Base-by-base conservation (phyloP, 1,284 basidiomycete species). In the Leccinum variabile region DNA sequence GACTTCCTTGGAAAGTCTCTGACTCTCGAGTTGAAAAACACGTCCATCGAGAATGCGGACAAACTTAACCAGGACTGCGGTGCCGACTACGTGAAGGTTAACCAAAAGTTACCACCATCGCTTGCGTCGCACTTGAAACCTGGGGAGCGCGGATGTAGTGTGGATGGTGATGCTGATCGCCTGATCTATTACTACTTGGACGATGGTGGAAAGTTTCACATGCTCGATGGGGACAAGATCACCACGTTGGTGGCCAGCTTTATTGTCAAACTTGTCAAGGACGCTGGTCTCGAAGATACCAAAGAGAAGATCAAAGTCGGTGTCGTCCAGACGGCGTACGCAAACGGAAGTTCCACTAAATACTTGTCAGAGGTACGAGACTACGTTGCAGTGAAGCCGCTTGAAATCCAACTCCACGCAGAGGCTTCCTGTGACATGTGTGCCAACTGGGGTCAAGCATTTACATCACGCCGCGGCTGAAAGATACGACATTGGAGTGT, bases 161-260 rank as follows among this genome's bases (percentile, higher is more conserved):
- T 97, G 60, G 97, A 99, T 70, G 97, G 97, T 50, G 97, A 99
- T 76, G 97, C 97, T 1, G 97, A 99, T 79, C 89, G 97, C 37
- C 82, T 99, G 70, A 95, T 99, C 68, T 98, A 95, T 75, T 99
- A 91, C 79, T 98, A 97, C 74, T 78, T 91, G 63, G 90, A 95
- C 70, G 86, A 90, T 62, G 82, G 83, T 56, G 81, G 84, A 58
- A 81, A 85, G 61, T 99, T 99, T 82, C 90, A 88, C 67, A 86
- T 99, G 83, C 84, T 99, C 50, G 97, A 99, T 73, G 97, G 97
- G 5, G 97, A 99, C 81, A 99, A 99, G 84, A 99, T 99, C 66
- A 95, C 97, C 5, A 90, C 92, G 1, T 84, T 99, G 25, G 94
- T 95, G 5, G 94, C 97, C 3, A 90, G 93, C 54, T 98, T 97